A percentile compares a stretch with the other conserved stretches of the same genome.
Evolutionary conservation across 768 basidiomycete genomes (phyloP).

Genomic region (Kwoniella bestiolae): DNA sequence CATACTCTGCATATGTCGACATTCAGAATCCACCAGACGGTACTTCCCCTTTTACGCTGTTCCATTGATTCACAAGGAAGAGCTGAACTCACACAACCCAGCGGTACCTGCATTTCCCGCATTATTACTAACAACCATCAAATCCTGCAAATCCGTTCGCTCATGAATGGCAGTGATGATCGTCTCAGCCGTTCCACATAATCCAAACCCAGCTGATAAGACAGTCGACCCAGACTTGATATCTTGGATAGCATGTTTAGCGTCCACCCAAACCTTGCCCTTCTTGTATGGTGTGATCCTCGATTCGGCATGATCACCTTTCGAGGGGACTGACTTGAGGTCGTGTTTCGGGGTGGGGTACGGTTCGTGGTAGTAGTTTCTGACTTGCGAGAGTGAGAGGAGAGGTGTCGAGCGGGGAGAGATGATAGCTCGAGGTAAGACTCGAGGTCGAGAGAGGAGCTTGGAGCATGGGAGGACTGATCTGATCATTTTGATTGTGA

Average conservation of each 20-base stretch:
- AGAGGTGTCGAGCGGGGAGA: background rate
- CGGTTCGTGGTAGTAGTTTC: constrained; percentile 9
- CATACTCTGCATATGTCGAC: too few relatives aligned
- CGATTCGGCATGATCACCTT: constrained; percentile 9
- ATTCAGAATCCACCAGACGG: too few relatives aligned
- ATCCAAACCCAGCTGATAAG: constrained; percentile 51
- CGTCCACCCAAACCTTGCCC: constrained; percentile 26
- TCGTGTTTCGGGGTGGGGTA: constrained; percentile 16
- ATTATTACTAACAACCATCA: constrained; percentile 54
- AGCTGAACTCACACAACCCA: constrained; percentile 40
- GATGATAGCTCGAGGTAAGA: constrained; percentile 4
- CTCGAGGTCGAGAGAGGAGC: constrained; percentile 6
- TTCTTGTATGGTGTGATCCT: constrained; percentile 15
- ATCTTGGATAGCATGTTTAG: constrained; percentile 47
- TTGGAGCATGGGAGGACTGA: background rate
- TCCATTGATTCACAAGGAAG: background rate
- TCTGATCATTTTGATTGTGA: constrained; percentile 10
- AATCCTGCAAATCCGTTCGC: constrained; percentile 38
- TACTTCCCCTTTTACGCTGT: too few relatives aligned
- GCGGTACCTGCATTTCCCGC: constrained; percentile 47
- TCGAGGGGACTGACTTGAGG: constrained; percentile 17
- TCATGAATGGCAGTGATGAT: constrained; percentile 45
- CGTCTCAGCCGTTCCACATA: constrained; percentile 55
- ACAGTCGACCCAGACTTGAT: constrained; percentile 43
- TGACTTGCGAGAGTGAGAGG: background rate